Conservation (phyloP, 257 asterid species). For the Prunella vulgaris region DNA sequence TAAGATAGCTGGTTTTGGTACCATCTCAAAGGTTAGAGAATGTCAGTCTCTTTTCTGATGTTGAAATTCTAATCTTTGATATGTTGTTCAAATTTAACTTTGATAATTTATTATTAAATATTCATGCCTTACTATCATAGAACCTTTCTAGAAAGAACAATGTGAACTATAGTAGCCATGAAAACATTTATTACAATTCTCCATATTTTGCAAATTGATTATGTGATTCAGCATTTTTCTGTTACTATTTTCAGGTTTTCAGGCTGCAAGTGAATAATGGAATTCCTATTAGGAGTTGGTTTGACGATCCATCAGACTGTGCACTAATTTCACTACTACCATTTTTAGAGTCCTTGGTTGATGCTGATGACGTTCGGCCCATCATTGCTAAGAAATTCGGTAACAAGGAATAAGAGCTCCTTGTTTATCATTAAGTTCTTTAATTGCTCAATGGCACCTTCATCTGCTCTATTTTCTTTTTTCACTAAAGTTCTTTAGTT, state of each 20-base stretch:
- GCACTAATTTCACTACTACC: conserved; percentile 83
- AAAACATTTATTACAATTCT: background rate
- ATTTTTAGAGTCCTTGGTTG: conserved; percentile 83
- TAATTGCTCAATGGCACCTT: conserved; percentile 32
- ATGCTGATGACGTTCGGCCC: conserved; percentile 91
- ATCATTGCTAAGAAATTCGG: conserved; percentile 89
- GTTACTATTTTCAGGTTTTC: conserved; percentile 66
- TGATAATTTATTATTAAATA: background rate
- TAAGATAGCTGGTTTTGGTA: conserved; percentile 7
- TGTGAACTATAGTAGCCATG: background rate
- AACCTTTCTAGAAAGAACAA: conserved; percentile 12
- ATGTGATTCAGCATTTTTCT: conserved; percentile 15
- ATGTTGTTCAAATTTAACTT: background rate
- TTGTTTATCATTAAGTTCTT: conserved; percentile 52
- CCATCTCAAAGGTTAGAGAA: background rate
- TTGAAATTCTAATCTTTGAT: background rate
- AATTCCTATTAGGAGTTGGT: conserved; percentile 98
- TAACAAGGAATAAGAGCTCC: conserved; percentile 94
- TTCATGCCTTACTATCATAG: background rate
- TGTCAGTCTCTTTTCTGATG: background rate
- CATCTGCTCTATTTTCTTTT: conserved; percentile 19
- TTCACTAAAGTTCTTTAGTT: conserved; percentile 22
- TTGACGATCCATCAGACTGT: conserved; percentile 80
- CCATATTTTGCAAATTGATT: conserved; percentile 3
- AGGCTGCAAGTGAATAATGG: conserved; percentile 95